Conservation (phyloP, 2,329 filamentous ascomycete genomes). For the Fusarium virguliforme region DNA sequence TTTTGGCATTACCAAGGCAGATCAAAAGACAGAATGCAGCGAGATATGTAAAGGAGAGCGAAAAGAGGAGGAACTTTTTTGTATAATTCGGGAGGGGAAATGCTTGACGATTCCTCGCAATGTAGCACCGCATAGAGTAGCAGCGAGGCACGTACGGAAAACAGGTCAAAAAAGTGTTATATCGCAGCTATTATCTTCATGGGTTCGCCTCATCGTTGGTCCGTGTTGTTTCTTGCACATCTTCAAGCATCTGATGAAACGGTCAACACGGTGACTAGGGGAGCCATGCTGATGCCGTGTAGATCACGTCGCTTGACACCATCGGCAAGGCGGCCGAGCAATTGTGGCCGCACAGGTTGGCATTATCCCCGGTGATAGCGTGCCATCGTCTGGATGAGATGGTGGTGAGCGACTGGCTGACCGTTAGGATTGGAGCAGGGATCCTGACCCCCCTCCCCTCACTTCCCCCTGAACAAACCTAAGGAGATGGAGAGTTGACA, state of each 20-base stretch:
- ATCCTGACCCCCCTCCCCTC: slow-evolving; percentile 9
- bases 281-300: slow-evolving; percentile 27
- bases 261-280: slow-evolving; percentile 17
- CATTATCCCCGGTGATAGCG: slow-evolving; percentile 43
- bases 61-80: slow-evolving; percentile 28
- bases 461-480: slow-evolving; percentile 35
- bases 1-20: slow-evolving; percentile 3
- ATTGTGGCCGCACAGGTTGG: slow-evolving; percentile 27
- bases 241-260: slow-evolving; percentile 13
- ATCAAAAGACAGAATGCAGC: neutral
- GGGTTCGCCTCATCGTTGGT: neutral
- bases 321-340: slow-evolving; percentile 18
- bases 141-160: slow-evolving; percentile 18
- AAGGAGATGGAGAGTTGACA: slow-evolving; percentile 39
- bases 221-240: slow-evolving; percentile 1
- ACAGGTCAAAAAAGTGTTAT: slow-evolving; percentile 7
- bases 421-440: slow-evolving; percentile 26
- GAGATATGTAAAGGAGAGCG: slow-evolving; percentile 8
- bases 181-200: slow-evolving; percentile 4
- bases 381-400: slow-evolving; percentile 20
- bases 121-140: slow-evolving; percentile 21
- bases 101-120: slow-evolving; percentile 3
- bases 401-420: slow-evolving; percentile 34
- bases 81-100: slow-evolving; percentile 12
- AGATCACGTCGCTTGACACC: slow-evolving; percentile 15